Evolutionary conservation across 2,329 filamentous ascomycete species (phyloP).

Genomic region (Alternaria angustiovoidea): DNA sequence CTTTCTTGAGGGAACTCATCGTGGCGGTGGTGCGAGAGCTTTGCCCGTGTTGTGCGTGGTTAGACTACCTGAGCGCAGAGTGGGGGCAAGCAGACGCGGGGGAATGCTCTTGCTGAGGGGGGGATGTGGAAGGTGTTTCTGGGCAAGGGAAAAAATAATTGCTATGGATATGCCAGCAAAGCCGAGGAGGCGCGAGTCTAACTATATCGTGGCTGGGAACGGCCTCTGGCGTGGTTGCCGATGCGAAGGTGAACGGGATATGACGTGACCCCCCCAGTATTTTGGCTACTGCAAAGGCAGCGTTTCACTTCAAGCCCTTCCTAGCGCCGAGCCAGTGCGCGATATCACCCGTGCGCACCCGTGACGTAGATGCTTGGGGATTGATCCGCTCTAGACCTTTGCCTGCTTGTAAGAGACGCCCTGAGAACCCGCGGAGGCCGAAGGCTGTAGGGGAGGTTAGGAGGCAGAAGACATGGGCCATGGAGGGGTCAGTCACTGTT

Average conservation of each 20-base stretch:
- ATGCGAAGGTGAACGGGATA: slow-evolving; percentile 11
- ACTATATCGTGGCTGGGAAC: slow-evolving; percentile 9
- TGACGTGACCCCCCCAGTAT: slow-evolving; percentile 13
- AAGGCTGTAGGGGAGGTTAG: slow-evolving; percentile 2
- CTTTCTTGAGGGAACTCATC: slow-evolving; percentile 56
- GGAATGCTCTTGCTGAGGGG: slow-evolving; percentile 12
- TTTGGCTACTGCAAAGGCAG: slow-evolving; percentile 1
- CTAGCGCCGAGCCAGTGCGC: slow-evolving; percentile 11
- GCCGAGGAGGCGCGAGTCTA: slow-evolving; percentile 3
- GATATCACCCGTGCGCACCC: slow-evolving; percentile 10
- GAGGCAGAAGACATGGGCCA: neutral
- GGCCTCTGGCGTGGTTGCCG: neutral
- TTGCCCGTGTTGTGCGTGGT: slow-evolving; percentile 33
- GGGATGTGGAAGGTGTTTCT: neutral
- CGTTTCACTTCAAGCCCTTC: slow-evolving; percentile 4
- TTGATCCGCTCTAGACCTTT: slow-evolving; percentile 7
- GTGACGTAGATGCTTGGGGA: slow-evolving; percentile 14
- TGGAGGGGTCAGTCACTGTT: neutral
- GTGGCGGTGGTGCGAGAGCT: slow-evolving; percentile 24
- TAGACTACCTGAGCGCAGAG: slow-evolving; percentile 38
- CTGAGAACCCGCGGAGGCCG: slow-evolving; percentile 1
- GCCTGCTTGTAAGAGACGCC: neutral
- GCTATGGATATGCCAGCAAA: neutral
- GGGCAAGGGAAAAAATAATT: neutral
- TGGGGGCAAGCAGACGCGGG: slow-evolving; percentile 36